Conservation (phyloP, 1,284 basidiomycete genomes). For the Inonotus hispidus region DNA sequence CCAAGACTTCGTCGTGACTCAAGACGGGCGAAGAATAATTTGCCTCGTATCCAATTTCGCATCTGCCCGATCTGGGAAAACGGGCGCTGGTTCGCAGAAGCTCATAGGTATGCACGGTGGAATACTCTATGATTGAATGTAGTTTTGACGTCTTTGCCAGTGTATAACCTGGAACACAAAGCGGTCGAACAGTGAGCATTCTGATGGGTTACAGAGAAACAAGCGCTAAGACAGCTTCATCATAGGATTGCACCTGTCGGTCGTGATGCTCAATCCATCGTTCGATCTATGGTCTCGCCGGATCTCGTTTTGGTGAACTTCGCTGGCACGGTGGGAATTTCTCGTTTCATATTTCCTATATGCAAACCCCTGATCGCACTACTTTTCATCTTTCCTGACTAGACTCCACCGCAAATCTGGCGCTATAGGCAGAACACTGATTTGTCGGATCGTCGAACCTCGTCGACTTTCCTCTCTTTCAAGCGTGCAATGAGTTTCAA, state of each 20-base stretch:
- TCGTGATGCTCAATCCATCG: constrained; percentile 2
- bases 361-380: background rate
- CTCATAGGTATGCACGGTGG: constrained; percentile 5
- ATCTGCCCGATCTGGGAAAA: constrained; percentile 3
- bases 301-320: constrained; percentile 12
- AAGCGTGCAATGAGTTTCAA: constrained; percentile 12
- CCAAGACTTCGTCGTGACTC: constrained; percentile 8
- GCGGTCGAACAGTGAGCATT: constrained; percentile 7
- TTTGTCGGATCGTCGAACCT: constrained; percentile 1
- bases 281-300: background rate
- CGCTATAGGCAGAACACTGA: constrained; percentile 1
- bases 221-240: background rate
- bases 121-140: background rate
- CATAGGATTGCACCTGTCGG: constrained; percentile 6
- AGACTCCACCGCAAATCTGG: constrained; percentile 17
- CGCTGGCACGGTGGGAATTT: constrained; percentile 2
- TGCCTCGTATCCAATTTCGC: background rate
- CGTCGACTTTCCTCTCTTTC: constrained; percentile 3
- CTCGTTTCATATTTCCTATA: background rate
- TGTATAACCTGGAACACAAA: constrained; percentile 8
- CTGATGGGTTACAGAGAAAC: background rate
- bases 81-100: background rate
- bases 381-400: background rate
- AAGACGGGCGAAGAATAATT: constrained; percentile 10
- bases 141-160: background rate